Percentiles rank a stretch among this genome's conserved stretches.
Evolutionary conservation across 352 stramenopile species (phyloP).

Genomic region (Globisporangium echinulatum): DNA sequence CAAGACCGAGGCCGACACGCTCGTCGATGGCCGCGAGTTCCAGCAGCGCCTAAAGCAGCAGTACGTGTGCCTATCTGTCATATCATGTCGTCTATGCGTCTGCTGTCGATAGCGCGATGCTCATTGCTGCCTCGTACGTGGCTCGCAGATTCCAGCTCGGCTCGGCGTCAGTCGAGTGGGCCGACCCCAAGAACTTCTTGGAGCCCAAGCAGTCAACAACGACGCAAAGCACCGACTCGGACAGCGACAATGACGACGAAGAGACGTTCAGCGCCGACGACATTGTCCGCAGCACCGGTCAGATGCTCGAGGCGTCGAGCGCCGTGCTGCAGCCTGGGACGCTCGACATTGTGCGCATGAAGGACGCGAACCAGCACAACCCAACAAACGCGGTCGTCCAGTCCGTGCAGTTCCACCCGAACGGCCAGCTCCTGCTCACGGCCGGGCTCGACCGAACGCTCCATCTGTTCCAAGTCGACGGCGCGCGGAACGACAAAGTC

Average conservation of each 20-base stretch:
- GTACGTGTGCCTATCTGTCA: conserved; percentile 20
- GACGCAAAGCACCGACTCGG: conserved; percentile 8
- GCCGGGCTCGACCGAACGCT: conserved; percentile 91
- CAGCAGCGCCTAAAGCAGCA: conserved; percentile 78
- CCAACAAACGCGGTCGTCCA: conserved; percentile 82
- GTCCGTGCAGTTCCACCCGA: conserved; percentile 86
- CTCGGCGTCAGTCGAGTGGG: conserved; percentile 56
- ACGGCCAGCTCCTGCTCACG: conserved; percentile 84
- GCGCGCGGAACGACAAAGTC: conserved; percentile 81
- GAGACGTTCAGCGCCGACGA: conserved; percentile 30
- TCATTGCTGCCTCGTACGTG: neutral
- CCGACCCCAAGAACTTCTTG: conserved; percentile 66
- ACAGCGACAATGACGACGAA: conserved; percentile 54
- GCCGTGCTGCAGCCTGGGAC: conserved; percentile 53
- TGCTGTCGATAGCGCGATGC: neutral
- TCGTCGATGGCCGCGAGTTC: conserved; percentile 68
- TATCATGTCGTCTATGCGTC: neutral
- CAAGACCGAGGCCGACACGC: conserved; percentile 62
- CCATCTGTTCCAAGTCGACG: conserved; percentile 91
- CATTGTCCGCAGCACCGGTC: conserved; percentile 46
- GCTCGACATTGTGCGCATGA: conserved; percentile 73
- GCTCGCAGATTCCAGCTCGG: conserved; percentile 43
- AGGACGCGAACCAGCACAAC: conserved; percentile 89
- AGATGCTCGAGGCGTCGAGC: conserved; percentile 43
- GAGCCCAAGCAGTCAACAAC: conserved; percentile 15